Percentiles rank a stretch among this genome's conserved stretches.
phyloP scores from a whole-genome alignment of 805 yeast genomes.

The Jamesozyma rosinii region DNA sequence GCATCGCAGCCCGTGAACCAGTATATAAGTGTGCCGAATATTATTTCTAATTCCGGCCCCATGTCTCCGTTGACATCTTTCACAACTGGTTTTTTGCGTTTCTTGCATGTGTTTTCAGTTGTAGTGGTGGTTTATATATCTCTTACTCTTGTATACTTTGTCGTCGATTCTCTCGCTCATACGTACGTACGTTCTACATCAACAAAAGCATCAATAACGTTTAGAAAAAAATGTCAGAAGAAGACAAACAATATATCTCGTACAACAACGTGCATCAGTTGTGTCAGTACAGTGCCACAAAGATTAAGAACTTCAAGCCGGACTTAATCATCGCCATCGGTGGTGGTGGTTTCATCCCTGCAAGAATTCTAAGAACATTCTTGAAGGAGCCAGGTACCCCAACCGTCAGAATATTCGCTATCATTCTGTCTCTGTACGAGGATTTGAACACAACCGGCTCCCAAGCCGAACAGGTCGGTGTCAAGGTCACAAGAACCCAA shows the following conservation, averaged over 20 bases:
- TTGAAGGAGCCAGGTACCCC: conserved; percentile 80
- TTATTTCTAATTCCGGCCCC: too few relatives aligned
- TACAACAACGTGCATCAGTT: conserved; percentile 74
- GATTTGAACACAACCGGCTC: conserved; percentile 57
- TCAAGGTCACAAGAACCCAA: conserved; percentile 65
- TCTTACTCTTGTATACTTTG: neutral
- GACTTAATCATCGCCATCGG: conserved; percentile 92
- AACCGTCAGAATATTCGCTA: conserved; percentile 89
- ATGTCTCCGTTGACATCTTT: too few relatives aligned
- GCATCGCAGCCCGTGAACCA: too few relatives aligned
- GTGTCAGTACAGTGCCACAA: conserved; percentile 54
- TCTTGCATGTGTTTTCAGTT: neutral
- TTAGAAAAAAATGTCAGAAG: conserved; percentile 19
- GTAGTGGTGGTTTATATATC: neutral
- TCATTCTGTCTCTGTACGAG: conserved; percentile 85
- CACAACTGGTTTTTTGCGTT: too few relatives aligned
- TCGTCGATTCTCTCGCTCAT: too few relatives aligned
- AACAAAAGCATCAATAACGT: too few relatives aligned
- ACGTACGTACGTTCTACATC: too few relatives aligned
- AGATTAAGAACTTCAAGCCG: conserved; percentile 64
- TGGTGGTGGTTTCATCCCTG: conserved; percentile 97
- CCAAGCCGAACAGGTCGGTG: conserved; percentile 50
- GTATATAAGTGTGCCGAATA: too few relatives aligned
- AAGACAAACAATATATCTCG: conserved; percentile 58
- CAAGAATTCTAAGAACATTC: conserved; percentile 89